Conservation (phyloP, 2,329 filamentous ascomycete genomes). For the Ceratocystis diversiconidia region DNA sequence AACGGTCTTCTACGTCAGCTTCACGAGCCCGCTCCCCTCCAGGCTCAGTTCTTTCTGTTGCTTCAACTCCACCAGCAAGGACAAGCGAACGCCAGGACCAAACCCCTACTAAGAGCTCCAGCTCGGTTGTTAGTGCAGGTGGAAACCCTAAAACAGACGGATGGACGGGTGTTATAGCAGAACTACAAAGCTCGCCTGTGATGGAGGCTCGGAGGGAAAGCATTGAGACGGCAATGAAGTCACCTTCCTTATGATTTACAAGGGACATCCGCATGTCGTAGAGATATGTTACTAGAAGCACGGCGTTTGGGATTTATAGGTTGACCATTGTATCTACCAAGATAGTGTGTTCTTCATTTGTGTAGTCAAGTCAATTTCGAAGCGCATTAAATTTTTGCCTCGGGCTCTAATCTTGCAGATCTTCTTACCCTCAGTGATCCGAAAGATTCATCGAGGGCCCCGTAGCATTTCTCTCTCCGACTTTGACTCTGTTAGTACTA, state of each 20-base stretch:
- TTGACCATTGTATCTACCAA: no score
- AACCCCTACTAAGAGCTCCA: constrained; percentile 7
- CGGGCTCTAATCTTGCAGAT: no score
- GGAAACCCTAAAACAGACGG: constrained; percentile 28
- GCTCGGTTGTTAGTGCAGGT: constrained; percentile 11
- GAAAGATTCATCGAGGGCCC: constrained; percentile 31
- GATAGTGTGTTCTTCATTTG: neutral
- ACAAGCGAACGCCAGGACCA: neutral
- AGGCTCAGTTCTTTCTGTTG: constrained; percentile 2
- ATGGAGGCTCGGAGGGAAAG: constrained; percentile 38
- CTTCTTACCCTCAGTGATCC: constrained; percentile 21
- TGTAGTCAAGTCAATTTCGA: neutral
- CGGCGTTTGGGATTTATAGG: no score
- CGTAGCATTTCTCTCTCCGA: constrained; percentile 42
- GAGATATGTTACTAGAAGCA: no score
- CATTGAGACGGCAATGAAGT: constrained; percentile 41
- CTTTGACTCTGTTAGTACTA: constrained; percentile 27
- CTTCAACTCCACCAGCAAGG: constrained; percentile 6
- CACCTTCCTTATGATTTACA: neutral
- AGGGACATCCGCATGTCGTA: no score
- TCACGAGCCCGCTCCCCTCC: constrained; percentile 4
- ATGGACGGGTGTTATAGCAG: constrained; percentile 50
- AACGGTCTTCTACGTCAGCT: constrained; percentile 4
- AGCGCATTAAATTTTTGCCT: no score
- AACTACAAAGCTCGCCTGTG: constrained; percentile 45